Conservation (phyloP, 1,139 yeast genomes). For the Pichiaceae sp. region DNA sequence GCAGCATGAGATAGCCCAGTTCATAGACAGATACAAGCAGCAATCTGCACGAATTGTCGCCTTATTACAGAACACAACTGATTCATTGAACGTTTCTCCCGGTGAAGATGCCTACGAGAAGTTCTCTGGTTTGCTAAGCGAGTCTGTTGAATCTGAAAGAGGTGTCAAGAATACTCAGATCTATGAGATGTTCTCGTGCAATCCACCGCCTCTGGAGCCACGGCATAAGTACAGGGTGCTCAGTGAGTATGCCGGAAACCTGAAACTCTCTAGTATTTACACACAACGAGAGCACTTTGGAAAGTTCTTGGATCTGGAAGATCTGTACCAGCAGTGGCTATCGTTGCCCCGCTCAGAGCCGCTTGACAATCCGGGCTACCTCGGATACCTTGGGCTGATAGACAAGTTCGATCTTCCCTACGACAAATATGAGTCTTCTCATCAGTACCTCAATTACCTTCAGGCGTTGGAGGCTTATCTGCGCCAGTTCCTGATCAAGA, state of each 20-base stretch:
- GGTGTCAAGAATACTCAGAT: slow-evolving; percentile 5
- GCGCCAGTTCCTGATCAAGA: slow-evolving; percentile 32
- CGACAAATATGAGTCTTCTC: slow-evolving; percentile 12
- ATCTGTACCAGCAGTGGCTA: slow-evolving; percentile 43
- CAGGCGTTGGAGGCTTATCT: slow-evolving; percentile 38
- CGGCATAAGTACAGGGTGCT: slow-evolving; percentile 21
- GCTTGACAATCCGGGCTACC: slow-evolving; percentile 13
- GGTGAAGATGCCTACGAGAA: slow-evolving; percentile 6
- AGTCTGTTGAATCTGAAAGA: slow-evolving; percentile 11
- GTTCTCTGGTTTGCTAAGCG: neutral
- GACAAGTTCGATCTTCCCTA: slow-evolving; percentile 15
- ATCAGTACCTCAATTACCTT: slow-evolving; percentile 35
- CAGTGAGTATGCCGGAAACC: slow-evolving; percentile 40
- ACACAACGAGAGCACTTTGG: slow-evolving; percentile 60
- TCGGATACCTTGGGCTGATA: slow-evolving; percentile 9
- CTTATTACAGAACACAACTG: slow-evolving; percentile 8
- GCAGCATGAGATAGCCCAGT: slow-evolving; percentile 57
- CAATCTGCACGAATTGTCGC: slow-evolving; percentile 22
- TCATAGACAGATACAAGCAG: slow-evolving; percentile 40
- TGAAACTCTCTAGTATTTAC: slow-evolving; percentile 43
- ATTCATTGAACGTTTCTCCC: too few relatives aligned
- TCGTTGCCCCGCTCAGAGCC: slow-evolving; percentile 30
- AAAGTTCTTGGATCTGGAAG: slow-evolving; percentile 48
- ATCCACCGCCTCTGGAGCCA: slow-evolving; percentile 4
- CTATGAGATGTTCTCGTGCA: slow-evolving; percentile 15